Conservation (phyloP, 208 protist species). For the Acanthamoeba polyphaga region DNA sequence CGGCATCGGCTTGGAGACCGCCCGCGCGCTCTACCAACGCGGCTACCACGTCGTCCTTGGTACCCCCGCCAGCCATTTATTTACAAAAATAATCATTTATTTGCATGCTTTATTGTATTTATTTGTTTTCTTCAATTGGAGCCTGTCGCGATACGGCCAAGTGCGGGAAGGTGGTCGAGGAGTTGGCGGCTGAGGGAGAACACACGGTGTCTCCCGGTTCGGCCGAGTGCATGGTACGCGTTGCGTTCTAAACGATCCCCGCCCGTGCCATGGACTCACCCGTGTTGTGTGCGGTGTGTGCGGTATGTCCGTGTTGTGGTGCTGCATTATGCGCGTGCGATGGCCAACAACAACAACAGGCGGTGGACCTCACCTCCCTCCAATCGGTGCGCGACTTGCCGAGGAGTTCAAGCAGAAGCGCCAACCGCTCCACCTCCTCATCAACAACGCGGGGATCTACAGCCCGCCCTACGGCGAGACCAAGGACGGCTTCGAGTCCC, state of each 20-base stretch:
- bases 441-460: constrained; percentile 54
- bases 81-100: background rate
- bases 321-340: background rate
- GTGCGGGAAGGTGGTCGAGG: constrained; percentile 3
- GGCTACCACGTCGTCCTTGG: constrained; percentile 28
- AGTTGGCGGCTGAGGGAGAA: background rate
- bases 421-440: constrained; percentile 4
- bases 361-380: constrained; percentile 37
- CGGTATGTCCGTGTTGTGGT: background rate
- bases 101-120: too few species aligned
- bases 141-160: background rate
- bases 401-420: background rate
- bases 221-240: constrained; percentile 2
- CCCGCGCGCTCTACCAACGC: background rate
- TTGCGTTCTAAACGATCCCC: too few species aligned
- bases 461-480: constrained; percentile 20
- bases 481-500: constrained; percentile 15
- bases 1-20: constrained; percentile 56
- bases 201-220: background rate
- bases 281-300: background rate
- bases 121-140: background rate
- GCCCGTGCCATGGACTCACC: too few species aligned
- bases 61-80: background rate
- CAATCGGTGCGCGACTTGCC: constrained; percentile 35
- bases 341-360: background rate